Conservation (phyloP, 1,284 basidiomycete species). For the Microbotryum silenes-acaulis region DNA sequence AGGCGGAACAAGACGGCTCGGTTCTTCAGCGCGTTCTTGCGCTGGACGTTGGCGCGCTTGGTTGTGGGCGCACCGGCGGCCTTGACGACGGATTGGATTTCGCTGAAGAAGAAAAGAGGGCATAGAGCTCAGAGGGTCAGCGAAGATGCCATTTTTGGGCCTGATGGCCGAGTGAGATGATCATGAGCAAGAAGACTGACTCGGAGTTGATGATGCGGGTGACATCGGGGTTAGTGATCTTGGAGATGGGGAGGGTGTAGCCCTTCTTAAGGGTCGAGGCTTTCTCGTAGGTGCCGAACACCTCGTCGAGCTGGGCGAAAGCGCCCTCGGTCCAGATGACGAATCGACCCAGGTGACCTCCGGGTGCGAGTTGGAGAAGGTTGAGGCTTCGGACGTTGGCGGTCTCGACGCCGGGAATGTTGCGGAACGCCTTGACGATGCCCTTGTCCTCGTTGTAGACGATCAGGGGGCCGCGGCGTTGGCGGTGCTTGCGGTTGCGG, state of each 20-base stretch:
- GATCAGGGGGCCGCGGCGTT: constrained; percentile 93
- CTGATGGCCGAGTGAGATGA: too few relatives aligned
- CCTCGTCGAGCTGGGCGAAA: constrained; percentile 83
- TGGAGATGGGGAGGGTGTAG: constrained; percentile 87
- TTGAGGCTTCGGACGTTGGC: constrained; percentile 92
- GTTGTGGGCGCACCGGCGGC: constrained; percentile 63
- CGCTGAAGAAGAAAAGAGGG: too few relatives aligned
- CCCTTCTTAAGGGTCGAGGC: constrained; percentile 83
- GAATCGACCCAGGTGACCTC: constrained; percentile 98
- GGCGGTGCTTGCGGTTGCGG: constrained; percentile 93
- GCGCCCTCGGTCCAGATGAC: constrained; percentile 98
- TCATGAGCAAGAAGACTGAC: constrained; percentile 61
- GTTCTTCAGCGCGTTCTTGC: constrained; percentile 98
- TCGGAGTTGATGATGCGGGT: constrained; percentile 97
- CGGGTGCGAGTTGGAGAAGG: constrained; percentile 97
- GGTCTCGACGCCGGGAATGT: constrained; percentile 96
- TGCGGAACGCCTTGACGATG: constrained; percentile 96
- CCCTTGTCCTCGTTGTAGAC: constrained; percentile 98
- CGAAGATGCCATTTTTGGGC: background rate
- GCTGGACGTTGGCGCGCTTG: constrained; percentile 94
- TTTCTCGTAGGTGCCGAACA: constrained; percentile 89
- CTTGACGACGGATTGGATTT: constrained; percentile 64
- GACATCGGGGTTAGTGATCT: constrained; percentile 95
- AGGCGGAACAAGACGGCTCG: constrained; percentile 94
- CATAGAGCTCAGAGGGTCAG: background rate